phyloP scores from a whole-genome alignment of 768 basidiomycete genomes.

The Paxillus rubicundulus region DNA sequence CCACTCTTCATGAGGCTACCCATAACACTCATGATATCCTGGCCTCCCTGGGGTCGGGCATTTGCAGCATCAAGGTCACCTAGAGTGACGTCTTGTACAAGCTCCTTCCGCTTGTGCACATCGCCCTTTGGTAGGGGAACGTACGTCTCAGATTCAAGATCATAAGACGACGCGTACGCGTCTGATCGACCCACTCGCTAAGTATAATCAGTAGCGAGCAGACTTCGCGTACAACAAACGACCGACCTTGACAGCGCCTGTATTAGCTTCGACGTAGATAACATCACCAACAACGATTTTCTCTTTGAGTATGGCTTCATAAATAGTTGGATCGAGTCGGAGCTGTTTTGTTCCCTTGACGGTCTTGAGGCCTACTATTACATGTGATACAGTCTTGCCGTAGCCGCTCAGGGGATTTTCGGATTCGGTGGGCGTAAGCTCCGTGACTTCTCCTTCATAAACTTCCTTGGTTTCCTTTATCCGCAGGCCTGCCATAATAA shows the following conservation, averaged over 20 bases:
- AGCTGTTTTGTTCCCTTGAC: conserved; percentile 92
- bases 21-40: conserved; percentile 99
- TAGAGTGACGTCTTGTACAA: conserved; percentile 92
- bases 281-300: conserved; percentile 96
- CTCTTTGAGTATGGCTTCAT: conserved; percentile 96
- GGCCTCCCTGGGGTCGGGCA: conserved; percentile 92
- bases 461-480: conserved; percentile 99
- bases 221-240: not conserved
- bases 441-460: conserved; percentile 97
- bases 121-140: conserved; percentile 97
- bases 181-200: conserved; percentile 96
- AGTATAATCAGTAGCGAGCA: conserved; percentile 1
- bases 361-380: conserved; percentile 93
- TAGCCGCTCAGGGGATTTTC: conserved; percentile 98
- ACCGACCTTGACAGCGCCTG: conserved; percentile 89
- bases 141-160: conserved; percentile 97
- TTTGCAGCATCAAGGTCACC: conserved; percentile 97
- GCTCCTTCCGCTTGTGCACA: conserved; percentile 93
- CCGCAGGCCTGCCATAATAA: conserved; percentile 57
- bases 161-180: conserved; percentile 96
- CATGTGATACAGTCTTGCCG: conserved; percentile 98
- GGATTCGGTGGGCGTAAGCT: conserved; percentile 92
- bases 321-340: conserved; percentile 90
- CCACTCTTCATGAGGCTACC: conserved; percentile 86
- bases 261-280: conserved; percentile 91